Conservation (phyloP, 306 rosid genomes). For the Cicer chorassanicum region DNA sequence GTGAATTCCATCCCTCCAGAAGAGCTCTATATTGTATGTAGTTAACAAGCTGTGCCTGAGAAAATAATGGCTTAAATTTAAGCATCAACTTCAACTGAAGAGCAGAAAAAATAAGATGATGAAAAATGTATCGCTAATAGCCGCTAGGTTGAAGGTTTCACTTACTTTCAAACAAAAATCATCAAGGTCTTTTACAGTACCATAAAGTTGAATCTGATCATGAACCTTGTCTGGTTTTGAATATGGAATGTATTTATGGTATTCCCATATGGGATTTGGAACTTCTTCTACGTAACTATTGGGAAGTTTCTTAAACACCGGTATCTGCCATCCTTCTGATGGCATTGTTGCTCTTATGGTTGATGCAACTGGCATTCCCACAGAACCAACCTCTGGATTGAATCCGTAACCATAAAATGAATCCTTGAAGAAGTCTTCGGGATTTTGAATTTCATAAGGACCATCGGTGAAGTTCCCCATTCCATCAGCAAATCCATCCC, state of each 20-base stretch:
- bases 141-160: constrained; percentile 25
- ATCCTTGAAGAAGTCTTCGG: constrained; percentile 79
- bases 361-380: constrained; percentile 91
- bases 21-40: constrained; percentile 92
- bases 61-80: constrained; percentile 32
- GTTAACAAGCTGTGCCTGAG: constrained; percentile 91
- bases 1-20: constrained; percentile 89
- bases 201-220: constrained; percentile 88
- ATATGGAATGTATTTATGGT: constrained; percentile 92
- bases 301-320: constrained; percentile 71
- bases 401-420: constrained; percentile 71
- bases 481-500: constrained; percentile 98
- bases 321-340: constrained; percentile 85
- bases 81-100: constrained; percentile 41
- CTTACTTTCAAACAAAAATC: constrained; percentile 90
- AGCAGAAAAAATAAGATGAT: neutral
- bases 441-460: constrained; percentile 91
- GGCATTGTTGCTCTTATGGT: constrained; percentile 97
- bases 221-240: constrained; percentile 83
- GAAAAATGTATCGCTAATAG: constrained; percentile 33
- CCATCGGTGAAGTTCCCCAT: constrained; percentile 85
- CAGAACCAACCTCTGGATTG: constrained; percentile 96
- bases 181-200: constrained; percentile 77
- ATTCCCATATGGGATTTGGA: constrained; percentile 94
- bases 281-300: constrained; percentile 74